These are phyloP conservation scores for Phytophthora syringae DNA, from an alignment of 352 stramenopile species.

Conservation along the genomic window DNA sequence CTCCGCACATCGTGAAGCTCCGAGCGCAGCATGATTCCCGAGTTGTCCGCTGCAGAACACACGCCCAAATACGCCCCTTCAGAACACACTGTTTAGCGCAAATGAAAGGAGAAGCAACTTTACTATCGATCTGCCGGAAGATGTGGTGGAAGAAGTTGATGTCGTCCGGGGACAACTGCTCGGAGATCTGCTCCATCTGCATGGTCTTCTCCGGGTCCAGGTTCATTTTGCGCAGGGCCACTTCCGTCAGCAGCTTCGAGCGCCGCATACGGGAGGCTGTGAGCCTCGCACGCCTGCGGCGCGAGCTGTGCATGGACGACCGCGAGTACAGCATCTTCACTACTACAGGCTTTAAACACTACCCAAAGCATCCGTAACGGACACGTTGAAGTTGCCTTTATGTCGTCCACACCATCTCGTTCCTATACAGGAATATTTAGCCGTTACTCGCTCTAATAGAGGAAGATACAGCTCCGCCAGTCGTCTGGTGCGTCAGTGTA, in stretches of 20 bases:
- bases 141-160: constrained; percentile 75
- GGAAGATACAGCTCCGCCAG: too few relatives aligned
- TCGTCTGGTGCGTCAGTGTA: constrained; percentile 18
- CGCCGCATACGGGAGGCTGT: constrained; percentile 57
- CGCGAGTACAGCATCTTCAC: constrained; percentile 57
- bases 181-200: constrained; percentile 63
- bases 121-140: constrained; percentile 76
- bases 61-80: too few relatives aligned
- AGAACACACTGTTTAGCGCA: too few relatives aligned
- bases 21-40: constrained; percentile 71
- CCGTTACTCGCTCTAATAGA: too few relatives aligned
- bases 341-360: not conserved
- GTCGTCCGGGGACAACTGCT: constrained; percentile 60
- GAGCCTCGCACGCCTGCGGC: constrained; percentile 57
- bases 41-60: constrained; percentile 44
- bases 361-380: constrained; percentile 10
- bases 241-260: constrained; percentile 63
- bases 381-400: constrained; percentile 25
- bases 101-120: too few relatives aligned
- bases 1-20: constrained; percentile 57
- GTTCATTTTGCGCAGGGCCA: constrained; percentile 70
- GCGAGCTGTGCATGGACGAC: constrained; percentile 49
- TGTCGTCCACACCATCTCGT: constrained; percentile 1
- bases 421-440: constrained; percentile 14
- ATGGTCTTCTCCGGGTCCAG: constrained; percentile 66